phyloP scores from a whole-genome alignment of 2,329 filamentous ascomycete genomes.

The Cyphellophora attinorum region DNA sequence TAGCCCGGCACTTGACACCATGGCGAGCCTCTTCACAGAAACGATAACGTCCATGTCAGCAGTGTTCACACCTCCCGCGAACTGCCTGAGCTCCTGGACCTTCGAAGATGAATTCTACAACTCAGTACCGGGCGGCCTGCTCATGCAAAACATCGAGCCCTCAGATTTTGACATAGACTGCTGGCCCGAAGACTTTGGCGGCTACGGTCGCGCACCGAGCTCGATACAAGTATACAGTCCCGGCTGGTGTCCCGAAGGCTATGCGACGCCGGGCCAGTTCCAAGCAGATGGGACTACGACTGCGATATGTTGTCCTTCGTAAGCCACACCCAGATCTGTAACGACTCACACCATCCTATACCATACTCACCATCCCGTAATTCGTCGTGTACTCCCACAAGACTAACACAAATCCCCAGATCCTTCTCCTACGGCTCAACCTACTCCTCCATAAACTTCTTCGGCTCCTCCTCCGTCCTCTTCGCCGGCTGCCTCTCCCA shows the following conservation, averaged over 20 bases:
- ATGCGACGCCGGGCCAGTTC: constrained; percentile 16
- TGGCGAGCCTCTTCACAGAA: constrained; percentile 1
- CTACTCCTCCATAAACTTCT: constrained; percentile 1
- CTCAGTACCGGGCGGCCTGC: constrained; percentile 11
- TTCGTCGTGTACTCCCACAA: too few species aligned
- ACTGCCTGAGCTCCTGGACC: constrained; percentile 17
- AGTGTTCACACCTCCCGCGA: constrained; percentile 17
- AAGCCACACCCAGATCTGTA: constrained; percentile 2
- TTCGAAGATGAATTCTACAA: constrained; percentile 15
- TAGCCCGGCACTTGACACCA: too few species aligned
- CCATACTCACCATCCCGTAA: too few species aligned
- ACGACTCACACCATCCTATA: too few species aligned
- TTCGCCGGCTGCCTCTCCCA: constrained; percentile 15
- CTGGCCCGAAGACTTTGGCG: constrained; percentile 10
- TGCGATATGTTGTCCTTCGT: constrained; percentile 21
- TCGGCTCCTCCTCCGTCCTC: constrained; percentile 2
- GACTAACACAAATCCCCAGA: too few species aligned
- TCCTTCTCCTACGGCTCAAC: constrained; percentile 1
- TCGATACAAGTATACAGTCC: constrained; percentile 16
- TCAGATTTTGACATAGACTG: constrained; percentile 8
- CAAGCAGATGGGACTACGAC: constrained; percentile 14
- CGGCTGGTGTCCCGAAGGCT: constrained; percentile 20
- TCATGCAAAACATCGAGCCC: constrained; percentile 15
- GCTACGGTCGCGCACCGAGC: constrained; percentile 10
- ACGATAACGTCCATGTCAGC: constrained; percentile 7